phyloP scores from a whole-genome alignment of 495 filamentous ascomycete species.

The Podospora australis region DNA sequence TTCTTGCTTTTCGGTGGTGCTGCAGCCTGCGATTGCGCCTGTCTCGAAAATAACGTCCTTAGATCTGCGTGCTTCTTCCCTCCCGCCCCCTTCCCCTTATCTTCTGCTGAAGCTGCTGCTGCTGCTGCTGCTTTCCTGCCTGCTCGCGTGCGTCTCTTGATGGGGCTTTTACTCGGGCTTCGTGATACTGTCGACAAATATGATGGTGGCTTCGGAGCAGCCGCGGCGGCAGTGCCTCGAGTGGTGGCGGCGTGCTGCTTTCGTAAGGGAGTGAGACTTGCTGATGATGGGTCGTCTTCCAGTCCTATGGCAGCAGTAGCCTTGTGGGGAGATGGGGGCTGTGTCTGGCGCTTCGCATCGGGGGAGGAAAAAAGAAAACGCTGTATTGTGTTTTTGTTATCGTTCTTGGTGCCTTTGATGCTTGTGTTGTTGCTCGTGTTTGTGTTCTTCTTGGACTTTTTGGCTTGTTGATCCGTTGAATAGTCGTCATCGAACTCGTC shows the following conservation, averaged over 20 bases:
- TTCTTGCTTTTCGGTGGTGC: not conserved
- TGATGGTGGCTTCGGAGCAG: constrained; percentile 27
- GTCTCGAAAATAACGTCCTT: constrained; percentile 46
- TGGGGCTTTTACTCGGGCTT: constrained; percentile 45
- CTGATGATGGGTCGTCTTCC: too few relatives aligned
- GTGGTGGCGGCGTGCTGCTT: constrained; percentile 22
- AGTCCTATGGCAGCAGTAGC: too few relatives aligned
- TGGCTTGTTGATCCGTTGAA: not conserved
- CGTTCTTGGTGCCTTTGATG: constrained; percentile 7
- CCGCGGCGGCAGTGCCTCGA: constrained; percentile 13
- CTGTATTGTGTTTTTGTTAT: constrained; percentile 31
- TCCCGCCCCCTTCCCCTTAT: constrained; percentile 30
- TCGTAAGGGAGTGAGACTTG: constrained; percentile 26
- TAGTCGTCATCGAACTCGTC: constrained; percentile 21
- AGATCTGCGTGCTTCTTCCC: constrained; percentile 44
- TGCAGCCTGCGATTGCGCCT: constrained; percentile 35
- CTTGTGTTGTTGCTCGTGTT: not conserved
- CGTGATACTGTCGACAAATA: too few relatives aligned
- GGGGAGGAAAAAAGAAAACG: constrained; percentile 34
- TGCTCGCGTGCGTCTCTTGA: constrained; percentile 39
- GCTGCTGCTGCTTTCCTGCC: too few relatives aligned
- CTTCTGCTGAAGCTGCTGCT: constrained; percentile 19
- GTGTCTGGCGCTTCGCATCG: not conserved
- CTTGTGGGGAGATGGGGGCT: too few relatives aligned
- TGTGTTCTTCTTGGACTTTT: constrained; percentile 19